These are phyloP conservation scores for Trichothecium roseum DNA, from an alignment of 2,329 filamentous ascomycete species.

Conservation along the genomic window DNA sequence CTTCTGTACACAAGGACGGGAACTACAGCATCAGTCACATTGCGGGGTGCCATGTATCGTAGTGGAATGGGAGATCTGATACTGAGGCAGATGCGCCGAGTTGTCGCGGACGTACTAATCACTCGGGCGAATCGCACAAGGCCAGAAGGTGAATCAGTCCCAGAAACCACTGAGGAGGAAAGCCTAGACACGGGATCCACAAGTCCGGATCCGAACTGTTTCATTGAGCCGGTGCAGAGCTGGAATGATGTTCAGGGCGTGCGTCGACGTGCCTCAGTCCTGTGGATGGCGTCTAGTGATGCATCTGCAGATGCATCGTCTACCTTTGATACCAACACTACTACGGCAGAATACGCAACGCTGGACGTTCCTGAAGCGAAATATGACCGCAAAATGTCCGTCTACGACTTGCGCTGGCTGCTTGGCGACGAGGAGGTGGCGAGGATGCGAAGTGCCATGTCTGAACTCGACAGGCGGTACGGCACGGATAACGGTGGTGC, in stretches of 20 bases:
- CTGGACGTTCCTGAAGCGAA: constrained; percentile 25
- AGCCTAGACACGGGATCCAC: too few species aligned
- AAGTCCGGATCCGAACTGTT: constrained; percentile 17
- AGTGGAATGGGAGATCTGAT: constrained; percentile 45
- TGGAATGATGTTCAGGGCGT: constrained; percentile 33
- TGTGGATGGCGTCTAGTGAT: constrained; percentile 25
- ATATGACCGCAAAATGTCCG: constrained; percentile 28
- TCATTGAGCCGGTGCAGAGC: constrained; percentile 25
- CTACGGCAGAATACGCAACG: constrained; percentile 27
- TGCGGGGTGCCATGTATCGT: constrained; percentile 20
- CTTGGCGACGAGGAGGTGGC: constrained; percentile 36
- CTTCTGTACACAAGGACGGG: constrained; percentile 15
- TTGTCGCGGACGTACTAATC: constrained; percentile 34
- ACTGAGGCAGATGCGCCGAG: constrained; percentile 36
- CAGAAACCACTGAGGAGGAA: constrained; percentile 7
- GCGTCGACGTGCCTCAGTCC: constrained; percentile 31
- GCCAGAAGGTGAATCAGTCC: background rate
- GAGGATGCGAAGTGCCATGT: constrained; percentile 18
- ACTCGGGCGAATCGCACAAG: constrained; percentile 19
- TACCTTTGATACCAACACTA: constrained; percentile 7
- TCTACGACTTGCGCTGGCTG: constrained; percentile 42
- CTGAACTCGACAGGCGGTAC: too few species aligned
- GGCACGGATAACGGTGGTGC: too few species aligned
- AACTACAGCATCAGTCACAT: constrained; percentile 11
- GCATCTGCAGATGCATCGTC: constrained; percentile 10